phyloP scores from a whole-genome alignment of 352 stramenopile genomes.

The Phytophthora pluvialis region DNA sequence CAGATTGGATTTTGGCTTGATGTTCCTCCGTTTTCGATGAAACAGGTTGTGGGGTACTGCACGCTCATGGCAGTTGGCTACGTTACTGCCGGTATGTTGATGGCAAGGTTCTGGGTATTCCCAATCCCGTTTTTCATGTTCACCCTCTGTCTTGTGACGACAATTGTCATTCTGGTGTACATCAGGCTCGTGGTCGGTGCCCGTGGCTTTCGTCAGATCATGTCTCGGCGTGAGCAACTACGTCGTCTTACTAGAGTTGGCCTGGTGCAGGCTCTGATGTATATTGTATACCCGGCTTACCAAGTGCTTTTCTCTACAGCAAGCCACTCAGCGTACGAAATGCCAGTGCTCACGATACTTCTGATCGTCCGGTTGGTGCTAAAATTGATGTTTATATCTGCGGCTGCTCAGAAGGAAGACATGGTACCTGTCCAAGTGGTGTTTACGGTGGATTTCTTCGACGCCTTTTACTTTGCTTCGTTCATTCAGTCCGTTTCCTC shows the following conservation, averaged over 20 bases:
- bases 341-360: conserved; percentile 21
- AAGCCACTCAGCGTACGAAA: conserved; percentile 14
- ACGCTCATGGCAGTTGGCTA: conserved; percentile 10
- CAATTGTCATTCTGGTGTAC: conserved; percentile 15
- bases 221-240: conserved; percentile 5
- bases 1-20: conserved; percentile 22
- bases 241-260: conserved; percentile 5
- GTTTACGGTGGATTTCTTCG: conserved; percentile 29
- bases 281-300: conserved; percentile 23
- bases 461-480: conserved; percentile 22
- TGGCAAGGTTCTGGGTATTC: conserved; percentile 25
- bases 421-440: conserved; percentile 28
- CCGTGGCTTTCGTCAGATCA: conserved; percentile 9
- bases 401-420: conserved; percentile 22
- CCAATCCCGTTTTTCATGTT: conserved; percentile 33
- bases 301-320: conserved; percentile 24
- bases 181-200: conserved; percentile 19
- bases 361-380: conserved; percentile 11
- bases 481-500: conserved; percentile 21
- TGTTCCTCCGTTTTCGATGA: conserved; percentile 17
- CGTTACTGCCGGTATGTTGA: conserved; percentile 18
- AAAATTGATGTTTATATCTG: conserved; percentile 14
- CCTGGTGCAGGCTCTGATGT: conserved; percentile 19
- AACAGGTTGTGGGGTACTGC: conserved; percentile 15
- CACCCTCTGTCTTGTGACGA: conserved; percentile 8